phyloP scores from a whole-genome alignment of 2,329 filamentous ascomycete species.

The Diplodia mutila region DNA sequence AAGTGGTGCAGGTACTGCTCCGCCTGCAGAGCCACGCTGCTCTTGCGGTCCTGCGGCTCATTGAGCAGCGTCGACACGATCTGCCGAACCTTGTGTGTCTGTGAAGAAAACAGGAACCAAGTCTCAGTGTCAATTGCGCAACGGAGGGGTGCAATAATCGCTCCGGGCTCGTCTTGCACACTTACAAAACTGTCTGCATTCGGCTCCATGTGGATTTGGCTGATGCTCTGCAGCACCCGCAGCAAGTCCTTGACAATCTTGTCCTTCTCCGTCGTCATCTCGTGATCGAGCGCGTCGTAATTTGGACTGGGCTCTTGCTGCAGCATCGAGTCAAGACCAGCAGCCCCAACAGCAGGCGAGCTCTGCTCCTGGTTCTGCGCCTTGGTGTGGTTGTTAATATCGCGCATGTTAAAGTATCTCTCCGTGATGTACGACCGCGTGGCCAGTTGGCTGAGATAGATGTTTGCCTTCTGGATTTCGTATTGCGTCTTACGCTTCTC shows the following conservation, averaged over 20 bases:
- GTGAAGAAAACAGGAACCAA: conserved; percentile 27
- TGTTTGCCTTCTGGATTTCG: conserved; percentile 91
- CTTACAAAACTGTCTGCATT: conserved; percentile 67
- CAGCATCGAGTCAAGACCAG: conserved; percentile 42
- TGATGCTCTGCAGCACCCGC: conserved; percentile 73
- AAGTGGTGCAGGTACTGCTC: conserved; percentile 75
- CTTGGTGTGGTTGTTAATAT: conserved; percentile 58
- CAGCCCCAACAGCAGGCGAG: conserved; percentile 40
- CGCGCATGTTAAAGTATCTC: conserved; percentile 78
- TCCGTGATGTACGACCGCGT: conserved; percentile 86
- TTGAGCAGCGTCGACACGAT: conserved; percentile 80
- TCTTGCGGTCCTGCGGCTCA: conserved; percentile 57
- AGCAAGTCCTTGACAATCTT: conserved; percentile 81
- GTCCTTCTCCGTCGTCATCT: conserved; percentile 76
- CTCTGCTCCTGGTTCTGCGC: conserved; percentile 49
- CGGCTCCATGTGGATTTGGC: conserved; percentile 81
- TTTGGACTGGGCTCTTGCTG: conserved; percentile 32
- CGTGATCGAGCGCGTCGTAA: conserved; percentile 58
- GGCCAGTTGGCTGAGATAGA: conserved; percentile 78
- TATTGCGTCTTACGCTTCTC: conserved; percentile 64
- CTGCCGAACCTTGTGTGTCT: conserved; percentile 82
- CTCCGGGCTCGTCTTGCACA: conserved; percentile 29
- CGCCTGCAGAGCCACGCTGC: conserved; percentile 59
- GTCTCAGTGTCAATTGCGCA: conserved; percentile 15
- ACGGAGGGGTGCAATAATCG: conserved; percentile 5